These are phyloP conservation scores for Kappamyces sp. DNA, from an alignment of 192 early-diverging fungal genomes.

Conservation along the genomic window DNA sequence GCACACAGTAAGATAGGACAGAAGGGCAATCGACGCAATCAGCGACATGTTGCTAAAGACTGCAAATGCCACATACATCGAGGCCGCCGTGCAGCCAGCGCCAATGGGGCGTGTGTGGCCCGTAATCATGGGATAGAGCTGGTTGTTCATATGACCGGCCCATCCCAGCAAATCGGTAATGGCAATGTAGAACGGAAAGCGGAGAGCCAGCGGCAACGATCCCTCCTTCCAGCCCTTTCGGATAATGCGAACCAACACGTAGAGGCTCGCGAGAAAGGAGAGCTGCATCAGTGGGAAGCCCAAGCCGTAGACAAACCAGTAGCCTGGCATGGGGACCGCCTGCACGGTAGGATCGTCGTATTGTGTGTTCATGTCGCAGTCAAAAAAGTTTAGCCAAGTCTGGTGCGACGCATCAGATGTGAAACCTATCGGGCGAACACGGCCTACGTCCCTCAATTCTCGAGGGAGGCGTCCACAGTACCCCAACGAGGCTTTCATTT, in stretches of 20 bases:
- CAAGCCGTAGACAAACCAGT: slow-evolving; percentile 13
- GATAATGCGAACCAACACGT: slow-evolving; percentile 7
- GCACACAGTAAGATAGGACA: background rate
- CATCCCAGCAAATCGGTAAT: slow-evolving; percentile 4
- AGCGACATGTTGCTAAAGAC: slow-evolving; percentile 8
- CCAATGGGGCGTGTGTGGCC: background rate
- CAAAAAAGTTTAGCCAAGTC: too few species aligned
- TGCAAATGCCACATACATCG: background rate
- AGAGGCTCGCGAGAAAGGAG: background rate
- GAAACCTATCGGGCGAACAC: too few species aligned
- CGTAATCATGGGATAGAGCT: slow-evolving; percentile 2
- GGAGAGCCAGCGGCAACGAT: background rate
- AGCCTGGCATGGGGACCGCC: background rate
- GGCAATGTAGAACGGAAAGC: slow-evolving; percentile 15
- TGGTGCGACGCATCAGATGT: too few species aligned
- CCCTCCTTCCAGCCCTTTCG: background rate
- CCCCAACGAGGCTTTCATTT: too few species aligned
- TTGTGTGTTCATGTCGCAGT: too few species aligned
- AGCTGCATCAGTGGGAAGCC: slow-evolving; percentile 9
- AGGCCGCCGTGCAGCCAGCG: background rate
- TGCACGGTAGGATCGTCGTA: too few species aligned
- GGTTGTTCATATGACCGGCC: slow-evolving; percentile 8
- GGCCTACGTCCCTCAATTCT: too few species aligned
- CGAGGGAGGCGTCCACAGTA: too few species aligned
- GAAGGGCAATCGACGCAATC: slow-evolving; percentile 1